Evolutionary conservation across 139 green algal species (phyloP), one percentile per base, ranked within the genome.

Genomic region (Diplosphaera chodatii): DNA sequence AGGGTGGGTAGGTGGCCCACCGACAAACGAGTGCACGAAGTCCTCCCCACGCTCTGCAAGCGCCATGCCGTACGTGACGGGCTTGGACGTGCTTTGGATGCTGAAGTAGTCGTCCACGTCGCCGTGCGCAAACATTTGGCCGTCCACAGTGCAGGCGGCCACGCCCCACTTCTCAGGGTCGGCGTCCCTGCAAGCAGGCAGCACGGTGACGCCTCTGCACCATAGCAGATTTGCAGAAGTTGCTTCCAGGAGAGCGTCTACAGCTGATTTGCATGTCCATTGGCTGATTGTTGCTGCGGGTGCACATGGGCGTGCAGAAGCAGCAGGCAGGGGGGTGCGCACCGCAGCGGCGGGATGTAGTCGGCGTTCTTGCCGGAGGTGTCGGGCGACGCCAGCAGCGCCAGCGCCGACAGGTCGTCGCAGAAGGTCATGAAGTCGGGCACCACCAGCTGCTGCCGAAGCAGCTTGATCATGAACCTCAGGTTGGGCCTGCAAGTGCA

Each of bases 81-180:
- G 66, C 37, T 71, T 71, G 3, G 29, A 56, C 34, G 33, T 40
- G 34, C 23, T 40, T 37, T 71, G 66, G 10, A 71, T 40, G 29
- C 32, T 71, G 66, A 63, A 71, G 66, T 63, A 71, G 66, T 71
- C 66, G 66, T 40, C 23, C 34, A 40, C 28, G 25, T 71, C 66
- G 34, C 66, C 66, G 5, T 32, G 31, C 13, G 21, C 34, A 21
- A 34, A 40, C 16, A 40, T 2, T 37, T 71, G 66, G 16, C 66
- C 66, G 66, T 71, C 66, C 13, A 63, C 37, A 37, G 66, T 63
- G 66, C 66, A 71, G 4, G 55, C 66, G 8, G 66, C 34, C 37
- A 71, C 66, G 33, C 32, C 66, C 28, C 48, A 71, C 10, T 31
- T 30, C 66, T 71, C 66, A 18, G 66, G 28, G 37, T 71, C 37